Conservation (phyloP, 2,329 filamentous ascomycete genomes). For the Fusarium scirpi region DNA sequence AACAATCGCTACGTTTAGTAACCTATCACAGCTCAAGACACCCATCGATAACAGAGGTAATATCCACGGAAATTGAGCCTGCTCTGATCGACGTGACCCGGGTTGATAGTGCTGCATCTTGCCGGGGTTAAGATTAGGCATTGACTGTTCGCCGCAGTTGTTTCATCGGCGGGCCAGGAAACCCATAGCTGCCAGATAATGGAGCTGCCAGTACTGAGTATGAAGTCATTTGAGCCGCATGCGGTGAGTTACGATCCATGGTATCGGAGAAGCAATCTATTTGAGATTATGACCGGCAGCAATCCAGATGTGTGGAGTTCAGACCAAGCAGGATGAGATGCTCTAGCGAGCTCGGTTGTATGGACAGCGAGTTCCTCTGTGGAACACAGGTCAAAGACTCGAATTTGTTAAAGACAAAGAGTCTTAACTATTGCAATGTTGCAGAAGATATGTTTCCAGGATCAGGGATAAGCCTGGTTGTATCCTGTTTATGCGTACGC, state of each 20-base stretch:
- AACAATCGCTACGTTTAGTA: neutral
- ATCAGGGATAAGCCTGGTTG: slow-evolving; percentile 4
- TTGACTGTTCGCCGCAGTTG: slow-evolving; percentile 8
- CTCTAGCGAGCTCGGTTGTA: neutral
- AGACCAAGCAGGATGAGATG: neutral
- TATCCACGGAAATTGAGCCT: slow-evolving; percentile 33
- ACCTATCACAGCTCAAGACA: slow-evolving; percentile 13
- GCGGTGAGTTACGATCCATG: neutral
- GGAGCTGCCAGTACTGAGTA: slow-evolving; percentile 4
- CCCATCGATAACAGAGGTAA: neutral
- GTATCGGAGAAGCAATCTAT: neutral
- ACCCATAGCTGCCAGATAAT: neutral
- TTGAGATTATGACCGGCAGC: slow-evolving; percentile 7
- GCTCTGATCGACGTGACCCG: slow-evolving; percentile 29
- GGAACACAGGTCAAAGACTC: neutral
- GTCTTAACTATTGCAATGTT: neutral
- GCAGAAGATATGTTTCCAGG: neutral
- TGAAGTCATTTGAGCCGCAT: slow-evolving; percentile 25
- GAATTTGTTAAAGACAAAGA: neutral
- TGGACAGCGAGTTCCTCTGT: neutral
- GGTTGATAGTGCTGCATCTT: slow-evolving; percentile 16
- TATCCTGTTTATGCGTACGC: neutral
- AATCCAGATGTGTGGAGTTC: neutral
- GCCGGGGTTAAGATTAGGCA: slow-evolving; percentile 25
- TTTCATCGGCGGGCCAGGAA: slow-evolving; percentile 25